phyloP scores from a whole-genome alignment of 1,284 basidiomycete species.

The Sporisorium reilianum region DNA sequence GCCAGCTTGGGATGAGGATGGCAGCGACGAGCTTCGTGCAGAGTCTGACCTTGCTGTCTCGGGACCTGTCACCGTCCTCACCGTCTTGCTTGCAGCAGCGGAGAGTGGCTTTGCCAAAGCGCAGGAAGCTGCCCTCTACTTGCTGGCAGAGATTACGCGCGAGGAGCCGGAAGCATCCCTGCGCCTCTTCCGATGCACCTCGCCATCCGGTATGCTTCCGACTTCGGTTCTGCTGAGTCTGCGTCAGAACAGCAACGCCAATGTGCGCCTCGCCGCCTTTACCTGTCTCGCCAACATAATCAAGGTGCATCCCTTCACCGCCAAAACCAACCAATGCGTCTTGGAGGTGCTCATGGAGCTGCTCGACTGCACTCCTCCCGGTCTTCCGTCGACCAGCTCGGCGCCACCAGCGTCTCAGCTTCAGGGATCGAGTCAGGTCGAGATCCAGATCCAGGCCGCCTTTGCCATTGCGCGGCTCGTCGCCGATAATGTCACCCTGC shows the following conservation, averaged over 20 bases:
- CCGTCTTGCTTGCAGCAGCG: conserved; percentile 48
- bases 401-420: conserved; percentile 12
- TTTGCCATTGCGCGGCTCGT: conserved; percentile 61
- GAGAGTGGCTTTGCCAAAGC: conserved; percentile 57
- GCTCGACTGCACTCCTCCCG: conserved; percentile 41
- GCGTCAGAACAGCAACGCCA: conserved; percentile 40
- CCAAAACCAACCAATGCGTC: conserved; percentile 57
- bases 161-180: conserved; percentile 40
- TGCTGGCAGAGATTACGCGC: conserved; percentile 52
- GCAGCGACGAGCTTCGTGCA: conserved; percentile 10
- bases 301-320: conserved; percentile 57
- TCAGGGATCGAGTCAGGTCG: conserved; percentile 27
- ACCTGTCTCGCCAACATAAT: conserved; percentile 61
- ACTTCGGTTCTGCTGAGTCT: conserved; percentile 57
- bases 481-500: conserved; percentile 53
- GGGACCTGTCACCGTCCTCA: conserved; percentile 29
- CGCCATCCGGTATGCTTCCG: conserved; percentile 53
- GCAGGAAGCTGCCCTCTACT: conserved; percentile 61
- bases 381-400: conserved; percentile 6
- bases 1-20: conserved; percentile 43
- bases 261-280: conserved; percentile 62
- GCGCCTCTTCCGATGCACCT: conserved; percentile 32
- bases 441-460: conserved; percentile 60
- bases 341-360: conserved; percentile 62
- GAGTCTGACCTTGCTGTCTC: conserved; percentile 9